Evolutionary conservation across 768 basidiomycete genomes (phyloP).

Genomic region (Termitomyces sp.): DNA sequence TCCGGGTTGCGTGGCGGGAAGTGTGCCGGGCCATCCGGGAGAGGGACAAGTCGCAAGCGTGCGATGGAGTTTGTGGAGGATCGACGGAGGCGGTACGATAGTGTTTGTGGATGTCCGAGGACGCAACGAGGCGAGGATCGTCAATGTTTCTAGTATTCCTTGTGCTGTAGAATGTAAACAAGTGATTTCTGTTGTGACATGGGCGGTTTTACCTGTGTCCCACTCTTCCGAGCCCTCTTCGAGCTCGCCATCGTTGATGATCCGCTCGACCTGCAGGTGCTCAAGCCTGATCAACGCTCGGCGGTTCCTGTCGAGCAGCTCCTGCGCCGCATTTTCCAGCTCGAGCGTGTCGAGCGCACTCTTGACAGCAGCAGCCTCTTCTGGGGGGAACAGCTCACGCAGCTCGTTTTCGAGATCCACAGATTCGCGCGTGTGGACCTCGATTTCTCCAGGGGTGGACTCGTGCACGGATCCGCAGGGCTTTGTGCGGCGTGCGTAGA

Average conservation of each 20-base stretch:
- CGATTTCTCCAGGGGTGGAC: neutral
- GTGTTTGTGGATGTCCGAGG: conserved; percentile 56
- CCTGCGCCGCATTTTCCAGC: conserved; percentile 66
- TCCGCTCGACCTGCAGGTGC: conserved; percentile 58
- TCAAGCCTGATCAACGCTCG: conserved; percentile 62
- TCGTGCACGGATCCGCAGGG: conserved; percentile 26
- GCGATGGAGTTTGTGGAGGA: conserved; percentile 69
- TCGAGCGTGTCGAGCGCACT: conserved; percentile 57
- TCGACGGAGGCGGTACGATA: conserved; percentile 58
- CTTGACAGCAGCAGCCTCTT: conserved; percentile 57
- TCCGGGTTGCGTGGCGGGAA: conserved; percentile 50
- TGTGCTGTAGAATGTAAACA: conserved; percentile 47
- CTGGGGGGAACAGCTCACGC: conserved; percentile 52
- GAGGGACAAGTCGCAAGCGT: conserved; percentile 61
- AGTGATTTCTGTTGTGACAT: conserved; percentile 22
- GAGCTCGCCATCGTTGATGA: conserved; percentile 47
- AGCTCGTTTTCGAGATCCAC: conserved; percentile 40
- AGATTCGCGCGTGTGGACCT: neutral
- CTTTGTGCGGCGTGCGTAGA: conserved; percentile 38
- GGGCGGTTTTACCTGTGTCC: conserved; percentile 56
- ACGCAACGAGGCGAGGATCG: conserved; percentile 64
- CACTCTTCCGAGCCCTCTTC: conserved; percentile 78
- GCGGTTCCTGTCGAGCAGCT: conserved; percentile 63
- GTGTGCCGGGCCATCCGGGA: conserved; percentile 73
- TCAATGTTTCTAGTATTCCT: conserved; percentile 67